Conservation (phyloP, 306 rosid species). For the Alnus glutinosa region DNA sequence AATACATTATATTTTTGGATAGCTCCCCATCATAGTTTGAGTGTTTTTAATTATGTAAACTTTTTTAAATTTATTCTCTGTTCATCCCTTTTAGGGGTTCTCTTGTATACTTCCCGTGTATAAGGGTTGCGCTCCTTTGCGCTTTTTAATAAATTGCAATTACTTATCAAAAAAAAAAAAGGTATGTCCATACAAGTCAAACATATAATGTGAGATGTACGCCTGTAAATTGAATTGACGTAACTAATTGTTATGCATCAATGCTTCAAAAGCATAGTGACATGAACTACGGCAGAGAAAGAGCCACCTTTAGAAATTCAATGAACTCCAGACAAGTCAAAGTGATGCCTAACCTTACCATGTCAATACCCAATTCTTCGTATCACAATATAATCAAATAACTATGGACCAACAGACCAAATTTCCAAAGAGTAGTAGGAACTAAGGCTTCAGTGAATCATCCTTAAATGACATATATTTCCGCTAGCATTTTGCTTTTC, state of each 20-base stretch:
- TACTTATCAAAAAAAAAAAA: neutral
- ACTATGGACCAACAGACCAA: neutral
- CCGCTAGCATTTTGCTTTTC: neutral
- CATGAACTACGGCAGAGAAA: neutral
- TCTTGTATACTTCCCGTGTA: too few species aligned
- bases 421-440: neutral
- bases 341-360: neutral
- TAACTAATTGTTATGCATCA: conserved; percentile 21
- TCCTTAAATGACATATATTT: neutral
- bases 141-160: too few species aligned
- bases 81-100: too few species aligned
- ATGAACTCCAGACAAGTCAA: neutral
- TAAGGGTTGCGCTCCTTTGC: too few species aligned
- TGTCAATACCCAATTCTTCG: neutral
- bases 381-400: neutral
- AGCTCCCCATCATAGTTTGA: too few species aligned
- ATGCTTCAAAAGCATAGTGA: conserved; percentile 2
- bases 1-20: too few species aligned
- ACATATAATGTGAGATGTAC: neutral
- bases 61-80: too few species aligned
- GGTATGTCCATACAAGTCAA: neutral
- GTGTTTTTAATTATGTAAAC: too few species aligned
- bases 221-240: conserved; percentile 14
- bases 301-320: neutral
- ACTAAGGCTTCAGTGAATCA: neutral